Conservation (phyloP, 2,329 filamentous ascomycete species). For the Trichoderma sp. region DNA sequence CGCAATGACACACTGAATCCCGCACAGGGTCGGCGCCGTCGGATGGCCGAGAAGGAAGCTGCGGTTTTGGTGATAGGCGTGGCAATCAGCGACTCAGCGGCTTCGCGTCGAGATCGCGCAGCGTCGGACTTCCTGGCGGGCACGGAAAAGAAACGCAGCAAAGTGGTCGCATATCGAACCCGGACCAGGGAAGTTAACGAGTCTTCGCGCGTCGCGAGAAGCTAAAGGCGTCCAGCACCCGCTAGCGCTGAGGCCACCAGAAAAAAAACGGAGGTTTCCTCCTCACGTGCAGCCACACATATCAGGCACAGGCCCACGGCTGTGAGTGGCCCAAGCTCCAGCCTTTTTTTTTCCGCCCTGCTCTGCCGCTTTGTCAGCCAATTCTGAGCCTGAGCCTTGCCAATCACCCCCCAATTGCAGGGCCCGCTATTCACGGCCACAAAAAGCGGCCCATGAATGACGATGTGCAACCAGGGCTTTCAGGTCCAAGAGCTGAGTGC, state of each 20-base stretch:
- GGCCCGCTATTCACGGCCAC: constrained; percentile 23
- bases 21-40: constrained; percentile 1
- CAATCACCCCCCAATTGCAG: background rate
- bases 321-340: constrained; percentile 26
- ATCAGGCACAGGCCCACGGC: constrained; percentile 12
- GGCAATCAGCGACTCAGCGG: background rate
- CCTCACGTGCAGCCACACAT: constrained; percentile 28
- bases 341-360: background rate
- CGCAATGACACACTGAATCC: constrained; percentile 24
- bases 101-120: constrained; percentile 14
- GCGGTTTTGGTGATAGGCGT: background rate
- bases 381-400: background rate
- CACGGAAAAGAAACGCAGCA: constrained; percentile 12
- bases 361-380: background rate
- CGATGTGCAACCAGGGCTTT: constrained; percentile 24
- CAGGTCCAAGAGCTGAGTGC: background rate
- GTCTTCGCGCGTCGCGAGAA: constrained; percentile 27
- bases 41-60: background rate
- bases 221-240: background rate
- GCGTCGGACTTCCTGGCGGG: constrained; percentile 1
- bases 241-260: constrained; percentile 25
- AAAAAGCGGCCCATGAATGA: constrained; percentile 26
- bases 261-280: constrained; percentile 10
- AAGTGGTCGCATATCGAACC: constrained; percentile 20
- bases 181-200: constrained; percentile 20